Base-by-base conservation (phyloP, 2,329 filamentous ascomycete species). In the Fusarium tricinctum region DNA sequence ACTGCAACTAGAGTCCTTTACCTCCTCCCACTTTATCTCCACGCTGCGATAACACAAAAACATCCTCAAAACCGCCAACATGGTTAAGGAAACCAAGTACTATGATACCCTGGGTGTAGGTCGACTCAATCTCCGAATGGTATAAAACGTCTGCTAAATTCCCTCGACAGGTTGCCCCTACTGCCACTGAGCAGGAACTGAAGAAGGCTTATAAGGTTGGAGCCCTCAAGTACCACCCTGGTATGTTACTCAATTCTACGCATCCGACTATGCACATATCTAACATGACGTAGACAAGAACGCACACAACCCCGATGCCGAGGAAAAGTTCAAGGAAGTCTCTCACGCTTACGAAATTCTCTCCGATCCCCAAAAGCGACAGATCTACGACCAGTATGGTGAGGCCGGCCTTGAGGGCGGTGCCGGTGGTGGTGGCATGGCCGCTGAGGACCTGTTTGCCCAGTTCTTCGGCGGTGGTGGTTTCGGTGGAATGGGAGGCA, bases 261-360 rank as follows among this genome's bases (percentile, higher is more conserved):
- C 13, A 13, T 30, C 38, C 5, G 19, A 26, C 30, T 23, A 12
- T 38, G n/a, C 14, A n/a, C 17, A 20, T 49, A 28, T 46, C 71
- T 74, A 55, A 74, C 58, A 30, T 58, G 61, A 26, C 58, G 39
- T 73, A 97, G 95, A 99, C 82, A 99, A 99, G 88, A 99, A 99
- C 82, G 89, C 91, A 70, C 89, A 96, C 84, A 97, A 97, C 84
- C 94, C 94, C 40, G 92, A 90, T 26, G 94, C 96, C 51, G 94
- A 95, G 74, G 94, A 97, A 66, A 99, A 97, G 82, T 99, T 99
- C 90, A 98, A 99, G 85, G 94, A 97, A 76, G 87, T 97, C 65
- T 97, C 94, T 70, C 91, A 95, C 78, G 96, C 96, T 66, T 99
- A 98, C 82, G 96, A 99, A 85, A 87, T 97, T 72, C 90, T 99